These are phyloP conservation scores for Kalmanozyma brasiliensis DNA, from an alignment of 1,284 basidiomycete species.

Conservation along the genomic window DNA sequence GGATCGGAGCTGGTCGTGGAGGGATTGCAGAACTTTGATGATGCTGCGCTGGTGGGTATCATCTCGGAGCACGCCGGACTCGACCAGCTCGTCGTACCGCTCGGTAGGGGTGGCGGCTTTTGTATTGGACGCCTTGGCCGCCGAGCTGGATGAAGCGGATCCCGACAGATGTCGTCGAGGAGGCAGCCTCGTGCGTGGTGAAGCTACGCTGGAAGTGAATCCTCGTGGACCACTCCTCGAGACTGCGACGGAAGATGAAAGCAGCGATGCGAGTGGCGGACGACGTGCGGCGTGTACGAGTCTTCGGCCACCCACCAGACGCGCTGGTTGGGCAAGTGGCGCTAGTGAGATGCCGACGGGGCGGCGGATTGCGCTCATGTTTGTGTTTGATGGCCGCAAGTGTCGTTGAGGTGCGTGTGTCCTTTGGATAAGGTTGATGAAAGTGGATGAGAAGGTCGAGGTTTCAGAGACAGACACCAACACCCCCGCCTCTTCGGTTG, in stretches of 20 bases:
- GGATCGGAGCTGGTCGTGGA: slow-evolving; percentile 78
- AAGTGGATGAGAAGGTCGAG: too few relatives aligned
- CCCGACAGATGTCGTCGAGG: slow-evolving; percentile 1
- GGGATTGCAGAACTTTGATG: slow-evolving; percentile 80
- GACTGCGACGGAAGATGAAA: background rate
- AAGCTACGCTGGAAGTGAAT: too few relatives aligned
- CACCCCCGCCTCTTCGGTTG: too few relatives aligned
- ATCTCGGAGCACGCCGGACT: slow-evolving; percentile 76
- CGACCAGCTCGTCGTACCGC: slow-evolving; percentile 81
- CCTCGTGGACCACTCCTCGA: too few relatives aligned
- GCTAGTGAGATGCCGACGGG: background rate
- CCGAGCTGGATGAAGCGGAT: slow-evolving; percentile 10
- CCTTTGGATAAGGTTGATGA: background rate
- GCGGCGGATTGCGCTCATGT: slow-evolving; percentile 19
- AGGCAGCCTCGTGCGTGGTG: background rate
- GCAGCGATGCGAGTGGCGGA: slow-evolving; percentile 7
- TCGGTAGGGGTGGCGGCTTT: slow-evolving; percentile 71
- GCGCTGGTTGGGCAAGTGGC: slow-evolving; percentile 16
- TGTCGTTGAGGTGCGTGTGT: too few relatives aligned
- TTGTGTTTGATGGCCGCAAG: too few relatives aligned
- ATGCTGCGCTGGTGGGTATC: slow-evolving; percentile 88
- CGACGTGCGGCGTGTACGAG: slow-evolving; percentile 8
- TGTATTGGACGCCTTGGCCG: slow-evolving; percentile 15
- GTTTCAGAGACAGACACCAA: too few relatives aligned
- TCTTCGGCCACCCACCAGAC: slow-evolving; percentile 23